These are phyloP conservation scores for Ascochyta viciae-villosae DNA, from an alignment of 2,329 filamentous ascomycete genomes.

Conservation along the genomic window DNA sequence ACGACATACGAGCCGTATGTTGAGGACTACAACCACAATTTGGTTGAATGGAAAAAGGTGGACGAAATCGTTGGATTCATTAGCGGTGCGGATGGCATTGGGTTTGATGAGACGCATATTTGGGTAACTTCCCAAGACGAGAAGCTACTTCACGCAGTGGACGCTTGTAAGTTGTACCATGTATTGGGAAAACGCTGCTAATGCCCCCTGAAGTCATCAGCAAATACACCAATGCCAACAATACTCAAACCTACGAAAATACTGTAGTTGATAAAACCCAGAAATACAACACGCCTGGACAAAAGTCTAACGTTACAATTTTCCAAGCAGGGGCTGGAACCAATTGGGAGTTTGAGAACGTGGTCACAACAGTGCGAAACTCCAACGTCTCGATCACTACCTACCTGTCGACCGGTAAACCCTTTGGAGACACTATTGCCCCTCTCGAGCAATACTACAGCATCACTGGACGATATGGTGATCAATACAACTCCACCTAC, in stretches of 20 bases:
- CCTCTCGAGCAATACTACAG: not conserved
- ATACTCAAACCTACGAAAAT: not conserved
- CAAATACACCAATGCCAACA: not conserved
- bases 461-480: constrained; percentile 21
- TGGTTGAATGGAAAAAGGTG: constrained; percentile 35
- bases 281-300: no score
- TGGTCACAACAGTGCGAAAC: no score
- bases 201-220: not conserved
- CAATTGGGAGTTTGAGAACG: no score
- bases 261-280: not conserved
- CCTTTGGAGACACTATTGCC: not conserved
- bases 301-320: no score
- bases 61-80: constrained; percentile 25
- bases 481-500: constrained; percentile 26
- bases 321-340: no score
- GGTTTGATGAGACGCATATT: constrained; percentile 21
- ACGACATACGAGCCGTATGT: constrained; percentile 39
- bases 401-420: not conserved
- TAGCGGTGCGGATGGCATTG: constrained; percentile 27
- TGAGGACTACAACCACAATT: constrained; percentile 30
- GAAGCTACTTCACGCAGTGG: constrained; percentile 19
- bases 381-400: no score
- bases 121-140: constrained; percentile 20
- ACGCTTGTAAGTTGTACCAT: constrained; percentile 22
- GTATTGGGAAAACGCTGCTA: not conserved